These are phyloP conservation scores for Cryptosporidium felis DNA, from an alignment of 169 alveolate genomes.

Conservation along the genomic window DNA sequence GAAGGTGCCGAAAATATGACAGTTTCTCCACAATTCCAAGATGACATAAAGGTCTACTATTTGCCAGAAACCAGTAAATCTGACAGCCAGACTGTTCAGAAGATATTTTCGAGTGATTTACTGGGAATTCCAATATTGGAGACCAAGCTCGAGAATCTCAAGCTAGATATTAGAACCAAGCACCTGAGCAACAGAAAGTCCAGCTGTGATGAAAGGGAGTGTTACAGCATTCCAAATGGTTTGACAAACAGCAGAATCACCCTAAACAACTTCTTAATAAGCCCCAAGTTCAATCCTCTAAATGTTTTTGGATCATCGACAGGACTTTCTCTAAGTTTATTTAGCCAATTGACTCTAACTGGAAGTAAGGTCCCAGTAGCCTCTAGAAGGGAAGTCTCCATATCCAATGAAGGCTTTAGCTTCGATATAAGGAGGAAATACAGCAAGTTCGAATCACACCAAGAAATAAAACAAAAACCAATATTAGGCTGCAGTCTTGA, in stretches of 20 bases:
- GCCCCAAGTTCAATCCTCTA: slow-evolving; percentile 18
- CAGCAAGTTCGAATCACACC: too few species aligned
- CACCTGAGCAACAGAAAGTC: slow-evolving; percentile 19
- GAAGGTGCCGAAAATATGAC: neutral
- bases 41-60: neutral
- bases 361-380: neutral
- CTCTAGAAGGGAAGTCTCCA: slow-evolving; percentile 3
- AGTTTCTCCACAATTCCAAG: neutral
- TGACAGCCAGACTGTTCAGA: too few species aligned
- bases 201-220: slow-evolving; percentile 1
- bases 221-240: slow-evolving; percentile 26
- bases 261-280: neutral
- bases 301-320: neutral
- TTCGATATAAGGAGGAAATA: slow-evolving; percentile 31
- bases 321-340: neutral
- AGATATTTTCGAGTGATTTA: neutral
- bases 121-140: neutral
- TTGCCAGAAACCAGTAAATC: too few species aligned
- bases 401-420: neutral
- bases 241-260: neutral
- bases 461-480: too few species aligned
- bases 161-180: slow-evolving; percentile 1
- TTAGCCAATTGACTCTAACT: neutral
- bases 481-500: too few species aligned
- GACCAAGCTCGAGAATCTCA: neutral